These are phyloP conservation scores for Gyromitra esculenta DNA, from an alignment of 2,329 filamentous ascomycete genomes.

Conservation along the genomic window DNA sequence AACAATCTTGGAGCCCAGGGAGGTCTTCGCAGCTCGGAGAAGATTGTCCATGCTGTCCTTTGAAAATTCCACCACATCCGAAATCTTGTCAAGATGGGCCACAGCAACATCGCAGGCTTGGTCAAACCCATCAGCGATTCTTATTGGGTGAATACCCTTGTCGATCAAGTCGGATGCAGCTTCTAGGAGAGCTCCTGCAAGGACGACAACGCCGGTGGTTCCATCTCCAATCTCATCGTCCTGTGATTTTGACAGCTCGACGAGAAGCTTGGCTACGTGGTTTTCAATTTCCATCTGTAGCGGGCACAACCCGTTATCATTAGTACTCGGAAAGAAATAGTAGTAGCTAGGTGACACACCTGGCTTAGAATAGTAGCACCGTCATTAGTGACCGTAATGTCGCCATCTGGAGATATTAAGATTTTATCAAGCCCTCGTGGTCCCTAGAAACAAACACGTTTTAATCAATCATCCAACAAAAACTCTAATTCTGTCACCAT, in stretches of 20 bases:
- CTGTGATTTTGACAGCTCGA: slow-evolving; percentile 97
- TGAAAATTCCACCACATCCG: slow-evolving; percentile 87
- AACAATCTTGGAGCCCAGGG: slow-evolving; percentile 97
- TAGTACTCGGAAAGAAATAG: slow-evolving; percentile 5
- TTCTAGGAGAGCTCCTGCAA: slow-evolving; percentile 92
- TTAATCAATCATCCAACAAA: slow-evolving; percentile 11
- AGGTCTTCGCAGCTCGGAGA: slow-evolving; percentile 93
- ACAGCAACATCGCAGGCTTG: slow-evolving; percentile 97
- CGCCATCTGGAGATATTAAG: slow-evolving; percentile 95
- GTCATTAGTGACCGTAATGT: slow-evolving; percentile 99
- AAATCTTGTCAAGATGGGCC: slow-evolving; percentile 89
- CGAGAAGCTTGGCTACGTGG: slow-evolving; percentile 95
- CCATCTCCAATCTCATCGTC: slow-evolving; percentile 99
- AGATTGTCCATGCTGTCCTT: slow-evolving; percentile 83
- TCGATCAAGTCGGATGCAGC: slow-evolving; percentile 98
- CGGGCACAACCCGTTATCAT: slow-evolving; percentile 41
- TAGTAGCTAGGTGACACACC: slow-evolving; percentile 59
- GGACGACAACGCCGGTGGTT: slow-evolving; percentile 95
- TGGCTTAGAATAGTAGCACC: slow-evolving; percentile 94
- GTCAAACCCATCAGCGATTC: slow-evolving; percentile 98
- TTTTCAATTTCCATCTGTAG: slow-evolving; percentile 95
- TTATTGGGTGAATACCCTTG: slow-evolving; percentile 98
- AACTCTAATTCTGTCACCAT: neutral
- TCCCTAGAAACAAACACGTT: slow-evolving; percentile 65
- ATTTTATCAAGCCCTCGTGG: slow-evolving; percentile 98